Percentiles rank a stretch among this genome's conserved stretches.
phyloP scores from a whole-genome alignment of 805 yeast species.

The Pichia eremophila region DNA sequence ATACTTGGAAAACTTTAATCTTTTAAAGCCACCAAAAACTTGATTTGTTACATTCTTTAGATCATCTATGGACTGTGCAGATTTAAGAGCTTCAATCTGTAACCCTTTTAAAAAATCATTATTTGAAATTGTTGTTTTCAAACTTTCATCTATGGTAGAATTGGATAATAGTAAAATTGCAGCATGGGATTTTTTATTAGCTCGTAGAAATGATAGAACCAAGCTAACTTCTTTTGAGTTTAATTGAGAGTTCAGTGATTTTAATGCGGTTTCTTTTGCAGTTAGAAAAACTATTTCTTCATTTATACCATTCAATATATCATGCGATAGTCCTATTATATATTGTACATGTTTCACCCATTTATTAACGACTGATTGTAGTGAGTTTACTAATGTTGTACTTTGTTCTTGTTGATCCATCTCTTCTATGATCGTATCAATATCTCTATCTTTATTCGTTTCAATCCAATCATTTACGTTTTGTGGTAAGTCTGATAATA shows the following conservation, averaged over 20 bases:
- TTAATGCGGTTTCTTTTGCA: constrained; percentile 54
- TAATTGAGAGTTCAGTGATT: constrained; percentile 49
- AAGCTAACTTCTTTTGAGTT: constrained; percentile 41
- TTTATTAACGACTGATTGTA: constrained; percentile 60
- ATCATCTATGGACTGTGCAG: constrained; percentile 36
- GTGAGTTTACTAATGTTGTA: constrained; percentile 47
- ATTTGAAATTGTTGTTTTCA: constrained; percentile 42
- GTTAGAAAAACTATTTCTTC: constrained; percentile 78
- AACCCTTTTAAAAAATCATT: constrained; percentile 59
- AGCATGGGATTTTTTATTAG: constrained; percentile 73
- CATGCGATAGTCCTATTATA: constrained; percentile 44
- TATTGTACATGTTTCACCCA: constrained; percentile 64
- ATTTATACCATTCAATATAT: constrained; percentile 43
- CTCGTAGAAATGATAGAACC: constrained; percentile 51
- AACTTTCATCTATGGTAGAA: constrained; percentile 51
- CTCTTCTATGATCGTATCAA: constrained; percentile 14
- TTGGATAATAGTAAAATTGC: constrained; percentile 66
- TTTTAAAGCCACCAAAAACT: constrained; percentile 56
- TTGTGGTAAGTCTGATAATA: constrained; percentile 44
- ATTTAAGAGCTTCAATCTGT: constrained; percentile 51
- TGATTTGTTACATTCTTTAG: constrained; percentile 36
- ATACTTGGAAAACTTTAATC: constrained; percentile 47
- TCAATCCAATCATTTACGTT: constrained; percentile 32
- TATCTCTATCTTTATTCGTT: constrained; percentile 7
- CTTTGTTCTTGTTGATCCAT: constrained; percentile 32